Percentiles rank a stretch among this genome's conserved stretches.
Evolutionary conservation across 202 grass and related monocot genomes (phyloP).

Genomic region (Carex arenaria): DNA sequence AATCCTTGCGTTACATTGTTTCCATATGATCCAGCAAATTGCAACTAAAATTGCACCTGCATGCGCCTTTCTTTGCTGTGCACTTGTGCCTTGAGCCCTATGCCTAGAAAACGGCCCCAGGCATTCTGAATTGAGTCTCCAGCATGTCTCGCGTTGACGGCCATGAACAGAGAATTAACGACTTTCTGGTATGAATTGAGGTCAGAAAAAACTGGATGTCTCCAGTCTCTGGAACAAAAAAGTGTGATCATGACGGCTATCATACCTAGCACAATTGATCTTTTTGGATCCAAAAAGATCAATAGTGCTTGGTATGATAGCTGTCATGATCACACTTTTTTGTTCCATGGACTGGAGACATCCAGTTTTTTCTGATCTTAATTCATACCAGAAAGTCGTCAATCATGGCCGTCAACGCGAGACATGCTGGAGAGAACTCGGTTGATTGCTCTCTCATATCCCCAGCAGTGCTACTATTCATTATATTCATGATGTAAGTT

Average conservation of each 20-base stretch:
- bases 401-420: constrained; percentile 34
- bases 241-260: background rate
- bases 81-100: too few species aligned
- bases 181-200: constrained; percentile 54
- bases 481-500: constrained; percentile 66
- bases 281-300: too few species aligned
- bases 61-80: too few species aligned
- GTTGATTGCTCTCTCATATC: constrained; percentile 51
- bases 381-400: constrained; percentile 44
- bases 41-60: too few species aligned
- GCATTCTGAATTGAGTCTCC: too few species aligned
- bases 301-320: constrained; percentile 27
- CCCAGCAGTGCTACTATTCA: constrained; percentile 33
- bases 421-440: constrained; percentile 58
- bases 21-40: too few species aligned
- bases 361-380: constrained; percentile 41
- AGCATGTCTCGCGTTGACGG: constrained; percentile 38
- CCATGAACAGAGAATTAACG: constrained; percentile 43
- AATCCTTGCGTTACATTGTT: too few species aligned
- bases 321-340: constrained; percentile 5
- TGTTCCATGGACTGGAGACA: constrained; percentile 42
- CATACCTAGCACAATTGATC: constrained; percentile 7
- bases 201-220: constrained; percentile 33
- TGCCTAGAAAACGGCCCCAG: too few species aligned
- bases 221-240: constrained; percentile 44